phyloP scores from a whole-genome alignment of 345 rosid genomes.

The Firmiana major region DNA sequence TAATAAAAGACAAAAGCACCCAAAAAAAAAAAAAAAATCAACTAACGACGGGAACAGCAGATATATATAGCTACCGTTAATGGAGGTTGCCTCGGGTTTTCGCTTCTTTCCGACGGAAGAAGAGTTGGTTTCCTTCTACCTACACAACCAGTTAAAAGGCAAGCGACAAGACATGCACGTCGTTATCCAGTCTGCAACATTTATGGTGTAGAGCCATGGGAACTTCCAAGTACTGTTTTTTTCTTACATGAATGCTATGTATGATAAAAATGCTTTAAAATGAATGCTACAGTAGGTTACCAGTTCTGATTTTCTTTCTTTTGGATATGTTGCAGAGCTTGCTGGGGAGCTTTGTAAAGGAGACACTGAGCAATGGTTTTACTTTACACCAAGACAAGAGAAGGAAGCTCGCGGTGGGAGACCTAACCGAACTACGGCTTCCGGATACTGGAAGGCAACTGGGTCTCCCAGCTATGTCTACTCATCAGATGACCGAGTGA shows the following conservation, averaged over 20 bases:
- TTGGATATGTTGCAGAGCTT: slow-evolving; percentile 38
- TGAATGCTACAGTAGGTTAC: not conserved
- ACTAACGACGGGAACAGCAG: not conserved
- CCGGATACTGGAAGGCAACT: slow-evolving; percentile 98
- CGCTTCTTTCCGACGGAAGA: slow-evolving; percentile 96
- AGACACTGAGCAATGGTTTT: slow-evolving; percentile 95
- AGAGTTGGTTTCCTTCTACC: slow-evolving; percentile 76
- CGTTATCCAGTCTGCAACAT: slow-evolving; percentile 53
- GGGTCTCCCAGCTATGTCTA: slow-evolving; percentile 85
- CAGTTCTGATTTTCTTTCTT: slow-evolving; percentile 14
- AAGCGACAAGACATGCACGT: slow-evolving; percentile 41
- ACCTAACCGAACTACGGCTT: slow-evolving; percentile 63
- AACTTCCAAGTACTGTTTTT: slow-evolving; percentile 60
- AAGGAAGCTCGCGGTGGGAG: slow-evolving; percentile 86
- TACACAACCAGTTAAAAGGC: slow-evolving; percentile 65
- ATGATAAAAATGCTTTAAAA: not conserved
- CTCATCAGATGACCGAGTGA: slow-evolving; percentile 60
- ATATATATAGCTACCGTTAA: slow-evolving; percentile 11
- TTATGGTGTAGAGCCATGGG: slow-evolving; percentile 61
- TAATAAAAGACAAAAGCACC: not conserved
- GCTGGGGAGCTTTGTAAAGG: slow-evolving; percentile 60
- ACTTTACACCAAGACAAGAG: slow-evolving; percentile 78
- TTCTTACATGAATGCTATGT: not conserved
- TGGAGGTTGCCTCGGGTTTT: slow-evolving; percentile 44
- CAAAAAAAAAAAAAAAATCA: too few relatives aligned